Conservation (phyloP, 169 alveolate genomes). For the Eimeria tenella region DNA sequence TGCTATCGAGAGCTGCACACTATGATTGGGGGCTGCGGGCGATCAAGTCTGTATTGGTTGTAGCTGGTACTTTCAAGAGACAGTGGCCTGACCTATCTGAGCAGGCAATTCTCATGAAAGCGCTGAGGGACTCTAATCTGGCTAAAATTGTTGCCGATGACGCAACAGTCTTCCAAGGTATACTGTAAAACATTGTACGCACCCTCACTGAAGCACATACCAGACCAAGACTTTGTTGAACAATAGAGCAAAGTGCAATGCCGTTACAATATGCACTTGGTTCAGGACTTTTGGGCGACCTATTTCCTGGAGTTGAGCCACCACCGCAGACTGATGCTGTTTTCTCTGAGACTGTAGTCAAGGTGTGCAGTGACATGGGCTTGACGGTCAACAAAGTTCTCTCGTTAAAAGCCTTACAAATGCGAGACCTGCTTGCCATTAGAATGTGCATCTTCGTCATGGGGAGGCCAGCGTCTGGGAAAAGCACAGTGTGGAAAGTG, state of each 20-base stretch:
- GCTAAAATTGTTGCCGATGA: constrained; percentile 96
- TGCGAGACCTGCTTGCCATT: constrained; percentile 94
- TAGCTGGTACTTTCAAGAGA: constrained; percentile 97
- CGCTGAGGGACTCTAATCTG: constrained; percentile 96
- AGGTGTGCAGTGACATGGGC: constrained; percentile 87
- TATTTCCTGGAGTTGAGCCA: constrained; percentile 95
- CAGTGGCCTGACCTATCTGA: constrained; percentile 95
- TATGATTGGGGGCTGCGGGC: constrained; percentile 99
- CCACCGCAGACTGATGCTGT: constrained; percentile 93
- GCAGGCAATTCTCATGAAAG: constrained; percentile 96
- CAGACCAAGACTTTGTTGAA: too few relatives aligned
- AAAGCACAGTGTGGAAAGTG: constrained; percentile 95
- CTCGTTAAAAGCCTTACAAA: constrained; percentile 94
- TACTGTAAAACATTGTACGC: constrained; percentile 71
- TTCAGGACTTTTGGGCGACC: constrained; percentile 93
- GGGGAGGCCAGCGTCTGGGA: constrained; percentile 98
- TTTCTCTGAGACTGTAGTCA: constrained; percentile 90
- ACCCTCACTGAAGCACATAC: too few relatives aligned
- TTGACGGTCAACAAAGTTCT: constrained; percentile 86
- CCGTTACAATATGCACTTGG: neutral
- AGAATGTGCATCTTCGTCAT: constrained; percentile 97
- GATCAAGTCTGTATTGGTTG: constrained; percentile 96
- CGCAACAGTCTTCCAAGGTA: constrained; percentile 95
- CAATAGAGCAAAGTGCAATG: too few relatives aligned
- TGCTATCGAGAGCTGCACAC: constrained; percentile 94